Base-by-base conservation (phyloP, 345 rosid genomes). In the Eucalyptus marginata region DNA sequence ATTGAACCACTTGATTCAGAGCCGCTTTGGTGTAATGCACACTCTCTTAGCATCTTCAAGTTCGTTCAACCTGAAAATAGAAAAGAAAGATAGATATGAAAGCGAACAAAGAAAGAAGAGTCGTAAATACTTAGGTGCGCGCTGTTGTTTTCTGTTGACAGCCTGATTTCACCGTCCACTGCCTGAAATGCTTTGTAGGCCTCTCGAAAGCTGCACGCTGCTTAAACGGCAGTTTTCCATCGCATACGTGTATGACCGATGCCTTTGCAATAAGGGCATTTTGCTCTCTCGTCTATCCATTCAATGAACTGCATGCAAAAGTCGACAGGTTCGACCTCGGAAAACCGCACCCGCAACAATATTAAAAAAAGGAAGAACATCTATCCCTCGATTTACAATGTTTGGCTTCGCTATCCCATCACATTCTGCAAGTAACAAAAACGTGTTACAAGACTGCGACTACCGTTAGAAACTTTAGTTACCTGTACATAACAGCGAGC, bases 351-450 rank as follows among this genome's bases (percentile, higher is more conserved):
- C 6, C 9, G 0, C 44, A 12, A 87, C 25, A 68, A 12, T 15
- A 56, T 20, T 4, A 31, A 47, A 20, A 24, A 43, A n/a, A 7
- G 56, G 46, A 16, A 47, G 62, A 33, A 31, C 51, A 58, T 80
- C 20, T 8, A 18, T 25, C 40, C 36, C 44, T 20, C 83, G 20
- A 87, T 89, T 87, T 92, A 96, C 98, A 33, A 96, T 87, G 87
- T 96, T 95, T 27, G 99, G 98, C 92, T 97, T 98, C 27, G 99
- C 98, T 0, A 98, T 91, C 89, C 99, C 98, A 91, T 97, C 99
- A 47, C 99, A 96, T 91, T 97, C 99, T 96, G 92, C 91, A 94
- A 52, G 81, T 87, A 79, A 91, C 20, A 90, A 31, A 31, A 89
- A 86, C 22, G 44, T 36, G 25, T 54, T 33, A 58, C 24, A 24